A percentile compares a stretch with the other conserved stretches of the same genome.
These are phyloP conservation scores for Linnemannia elongata DNA, from an alignment of 192 early-diverging fungal genomes.

Conservation along the genomic window DNA sequence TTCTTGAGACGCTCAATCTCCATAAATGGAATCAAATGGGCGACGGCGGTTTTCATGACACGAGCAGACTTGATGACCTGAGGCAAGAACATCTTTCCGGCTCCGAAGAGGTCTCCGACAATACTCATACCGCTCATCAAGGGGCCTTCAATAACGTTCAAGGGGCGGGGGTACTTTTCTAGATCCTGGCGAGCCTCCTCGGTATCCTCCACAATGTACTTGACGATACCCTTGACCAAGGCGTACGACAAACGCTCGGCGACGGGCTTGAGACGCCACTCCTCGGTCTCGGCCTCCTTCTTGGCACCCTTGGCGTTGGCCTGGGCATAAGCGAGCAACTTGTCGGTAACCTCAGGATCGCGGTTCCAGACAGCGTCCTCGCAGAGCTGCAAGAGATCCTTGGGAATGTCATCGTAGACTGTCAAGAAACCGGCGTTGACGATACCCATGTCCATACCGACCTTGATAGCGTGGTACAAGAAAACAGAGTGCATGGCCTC, in stretches of 20 bases:
- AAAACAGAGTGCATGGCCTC: constrained; percentile 98
- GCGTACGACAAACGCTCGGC: constrained; percentile 83
- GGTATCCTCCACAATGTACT: constrained; percentile 92
- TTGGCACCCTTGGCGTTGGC: constrained; percentile 78
- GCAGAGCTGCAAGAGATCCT: constrained; percentile 92
- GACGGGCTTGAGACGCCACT: constrained; percentile 85
- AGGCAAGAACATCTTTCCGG: constrained; percentile 97
- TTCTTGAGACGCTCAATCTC: constrained; percentile 90
- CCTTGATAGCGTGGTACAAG: constrained; percentile 67
- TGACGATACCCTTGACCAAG: constrained; percentile 95
- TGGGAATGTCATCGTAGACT: constrained; percentile 96
- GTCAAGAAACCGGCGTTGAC: constrained; percentile 97
- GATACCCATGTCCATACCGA: constrained; percentile 98
- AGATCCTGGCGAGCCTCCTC: constrained; percentile 90
- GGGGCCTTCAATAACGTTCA: constrained; percentile 97
- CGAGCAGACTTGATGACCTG: constrained; percentile 97
- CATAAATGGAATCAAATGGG: constrained; percentile 95
- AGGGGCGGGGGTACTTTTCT: constrained; percentile 84
- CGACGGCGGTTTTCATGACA: constrained; percentile 99
- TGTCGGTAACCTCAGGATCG: constrained; percentile 92
- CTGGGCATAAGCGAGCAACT: constrained; percentile 92
- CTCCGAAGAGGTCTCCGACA: constrained; percentile 95
- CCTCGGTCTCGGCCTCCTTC: constrained; percentile 84
- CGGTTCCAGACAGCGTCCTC: constrained; percentile 95
- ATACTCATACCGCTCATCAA: constrained; percentile 95